Percentiles rank a stretch among this genome's conserved stretches.
Evolutionary conservation across 768 basidiomycete species (phyloP).

Genomic region (Scleroderma bovista): DNA sequence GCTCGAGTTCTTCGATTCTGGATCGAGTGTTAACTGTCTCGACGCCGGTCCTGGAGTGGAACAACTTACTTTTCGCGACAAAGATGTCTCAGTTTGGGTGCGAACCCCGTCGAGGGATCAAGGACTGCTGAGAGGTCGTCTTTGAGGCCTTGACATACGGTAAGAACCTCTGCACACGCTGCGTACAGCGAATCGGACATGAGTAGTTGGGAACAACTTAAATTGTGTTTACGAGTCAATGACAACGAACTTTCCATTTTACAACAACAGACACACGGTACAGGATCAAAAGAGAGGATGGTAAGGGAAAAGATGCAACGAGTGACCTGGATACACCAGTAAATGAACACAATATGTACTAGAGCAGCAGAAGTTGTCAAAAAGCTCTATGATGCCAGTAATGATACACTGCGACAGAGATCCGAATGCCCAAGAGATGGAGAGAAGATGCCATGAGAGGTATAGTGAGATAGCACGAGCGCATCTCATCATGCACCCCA

Average conservation of each 20-base stretch:
- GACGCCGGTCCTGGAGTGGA: background rate
- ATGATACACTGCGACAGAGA: no score
- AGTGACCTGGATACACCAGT: no score
- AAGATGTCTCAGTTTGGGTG: conserved; percentile 51
- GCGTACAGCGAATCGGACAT: conserved; percentile 44
- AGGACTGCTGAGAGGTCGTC: conserved; percentile 57
- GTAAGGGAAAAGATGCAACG: no score
- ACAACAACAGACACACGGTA: no score
- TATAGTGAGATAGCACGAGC: background rate
- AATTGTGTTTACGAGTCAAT: no score
- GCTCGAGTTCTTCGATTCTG: conserved; percentile 54
- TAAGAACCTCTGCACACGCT: conserved; percentile 65
- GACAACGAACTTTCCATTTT: no score
- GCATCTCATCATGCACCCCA: conserved; percentile 23
- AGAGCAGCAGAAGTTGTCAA: no score
- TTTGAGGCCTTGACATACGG: conserved; percentile 48
- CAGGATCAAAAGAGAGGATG: background rate
- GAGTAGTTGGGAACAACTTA: background rate
- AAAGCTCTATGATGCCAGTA: no score
- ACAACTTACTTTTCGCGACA: conserved; percentile 53
- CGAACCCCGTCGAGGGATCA: conserved; percentile 64
- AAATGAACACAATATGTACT: no score
- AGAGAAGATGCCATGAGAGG: no score
- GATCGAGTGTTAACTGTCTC: background rate
- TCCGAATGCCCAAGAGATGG: no score